These are phyloP conservation scores for Kalmusia sp. DNA, from an alignment of 2,329 filamentous ascomycete genomes.

Conservation along the genomic window DNA sequence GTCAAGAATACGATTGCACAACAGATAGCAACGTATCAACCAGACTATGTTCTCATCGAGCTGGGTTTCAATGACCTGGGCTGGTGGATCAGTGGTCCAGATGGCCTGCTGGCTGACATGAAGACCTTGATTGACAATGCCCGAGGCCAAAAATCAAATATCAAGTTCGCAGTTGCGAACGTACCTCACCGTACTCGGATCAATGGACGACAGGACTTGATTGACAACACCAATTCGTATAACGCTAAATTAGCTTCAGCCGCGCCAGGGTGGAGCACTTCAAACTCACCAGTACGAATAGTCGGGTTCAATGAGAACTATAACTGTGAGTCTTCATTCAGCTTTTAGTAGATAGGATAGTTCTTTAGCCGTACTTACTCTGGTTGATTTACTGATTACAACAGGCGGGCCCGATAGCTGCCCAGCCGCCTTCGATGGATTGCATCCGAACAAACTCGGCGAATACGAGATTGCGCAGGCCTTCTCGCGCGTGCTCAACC, in stretches of 20 bases:
- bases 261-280: conserved; percentile 7
- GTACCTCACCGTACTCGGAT: conserved; percentile 10
- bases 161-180: conserved; percentile 15
- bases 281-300: conserved; percentile 3
- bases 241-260: conserved; percentile 5
- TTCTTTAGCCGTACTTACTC: no score
- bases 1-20: conserved; percentile 3
- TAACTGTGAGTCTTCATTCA: background rate
- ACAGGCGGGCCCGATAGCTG: conserved; percentile 3
- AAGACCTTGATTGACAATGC: conserved; percentile 9
- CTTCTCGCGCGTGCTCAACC: conserved; percentile 8
- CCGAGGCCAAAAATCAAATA: conserved; percentile 1
- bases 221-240: conserved; percentile 11
- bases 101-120: conserved; percentile 10
- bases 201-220: conserved; percentile 13
- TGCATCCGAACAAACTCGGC: conserved; percentile 15
- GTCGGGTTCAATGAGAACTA: conserved; percentile 11
- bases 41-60: conserved; percentile 12
- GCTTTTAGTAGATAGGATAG: background rate
- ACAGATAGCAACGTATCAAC: conserved; percentile 11
- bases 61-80: conserved; percentile 17
- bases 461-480: conserved; percentile 18
- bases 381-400: background rate
- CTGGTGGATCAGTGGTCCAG: conserved; percentile 15
- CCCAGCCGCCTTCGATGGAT: conserved; percentile 13